Evolutionary conservation across 108 stramenopile genomes (phyloP).

Genomic region (Parmales sp.): DNA sequence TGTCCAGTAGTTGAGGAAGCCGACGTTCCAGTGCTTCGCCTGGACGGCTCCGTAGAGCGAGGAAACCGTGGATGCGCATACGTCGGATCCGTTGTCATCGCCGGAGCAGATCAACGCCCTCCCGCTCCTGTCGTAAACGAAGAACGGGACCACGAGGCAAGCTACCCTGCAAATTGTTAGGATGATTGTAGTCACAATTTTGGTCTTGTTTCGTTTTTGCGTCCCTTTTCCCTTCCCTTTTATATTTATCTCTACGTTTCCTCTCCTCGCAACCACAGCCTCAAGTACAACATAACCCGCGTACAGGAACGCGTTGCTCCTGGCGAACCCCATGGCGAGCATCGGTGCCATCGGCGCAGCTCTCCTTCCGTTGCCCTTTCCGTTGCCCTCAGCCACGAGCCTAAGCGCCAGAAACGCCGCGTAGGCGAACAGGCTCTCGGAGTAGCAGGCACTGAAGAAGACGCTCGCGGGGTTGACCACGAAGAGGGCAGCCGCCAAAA

Average conservation of each 20-base stretch:
- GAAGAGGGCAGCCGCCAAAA: too few species aligned
- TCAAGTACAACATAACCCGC: constrained; percentile 13
- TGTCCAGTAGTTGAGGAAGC: constrained; percentile 62
- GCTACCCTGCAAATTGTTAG: background rate
- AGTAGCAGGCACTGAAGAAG: constrained; percentile 69
- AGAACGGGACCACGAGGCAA: background rate
- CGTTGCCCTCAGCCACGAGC: constrained; percentile 23
- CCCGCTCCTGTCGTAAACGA: background rate
- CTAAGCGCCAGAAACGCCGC: constrained; percentile 46
- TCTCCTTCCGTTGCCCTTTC: background rate
- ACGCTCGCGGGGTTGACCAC: constrained; percentile 65
- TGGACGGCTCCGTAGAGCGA: constrained; percentile 66
- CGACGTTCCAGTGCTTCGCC: constrained; percentile 75
- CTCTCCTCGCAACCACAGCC: background rate
- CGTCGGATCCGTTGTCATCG: background rate
- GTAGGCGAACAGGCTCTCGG: constrained; percentile 61
- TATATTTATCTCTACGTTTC: background rate
- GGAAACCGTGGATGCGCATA: constrained; percentile 23
- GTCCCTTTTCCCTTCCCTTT: constrained; percentile 28
- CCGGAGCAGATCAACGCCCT: constrained; percentile 46
- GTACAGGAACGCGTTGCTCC: constrained; percentile 16
- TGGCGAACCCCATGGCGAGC: background rate
- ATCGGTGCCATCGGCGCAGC: background rate
- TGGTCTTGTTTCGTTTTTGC: constrained; percentile 30
- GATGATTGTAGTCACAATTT: background rate